Evolutionary conservation across 306 rosid species (phyloP), one percentile per base, ranked within the genome.

Genomic region (Alnus rubra): DNA sequence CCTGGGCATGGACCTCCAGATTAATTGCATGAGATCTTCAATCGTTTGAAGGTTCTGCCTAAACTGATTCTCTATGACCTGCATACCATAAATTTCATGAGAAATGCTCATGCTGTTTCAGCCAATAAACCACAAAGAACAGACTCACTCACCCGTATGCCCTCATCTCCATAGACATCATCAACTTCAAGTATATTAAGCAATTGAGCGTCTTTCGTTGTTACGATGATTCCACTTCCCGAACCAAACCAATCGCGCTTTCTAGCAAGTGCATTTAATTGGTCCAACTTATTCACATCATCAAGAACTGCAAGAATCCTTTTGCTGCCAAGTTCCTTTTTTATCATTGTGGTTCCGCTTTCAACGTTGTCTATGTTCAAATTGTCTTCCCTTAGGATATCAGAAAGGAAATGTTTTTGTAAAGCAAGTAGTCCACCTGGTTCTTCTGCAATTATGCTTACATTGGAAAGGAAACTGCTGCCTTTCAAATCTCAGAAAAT

Each of bases 161-260:
- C 82, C 49, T 56, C 58, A 5, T 5, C 30, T 31, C 82, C 82
- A 71, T 78, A 71, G 11, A 71, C 71, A 78, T 78, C 33, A 63
- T 73, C 82, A 4, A 62, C 82, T 19, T 63, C 74, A 13, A 63
- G 16, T 7, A 19, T 2, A 33, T 79, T 65, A 2, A 79, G 73
- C 65, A 63, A 55, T 0, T 16, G 31, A 3, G 50, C 52, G 3
- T 63, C 10, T 28, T 33, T 79, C 2, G 68, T 60, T 2, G 82
- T 79, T 50, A 79, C 63, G 74, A 79, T 73, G 68, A 79, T 73
- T 44, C 73, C 73, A 63, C 77, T 79, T 72, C 78, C 72, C 14
- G 19, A 7, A 33, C 82, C 82, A 62, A 78, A 78, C 69, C 47
- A 73, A 3, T 19, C 23, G 2, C 78, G 45, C 1, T 2, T 31